These are phyloP conservation scores for Ilyonectria sp. DNA, from an alignment of 2,329 filamentous ascomycete genomes.

Conservation along the genomic window DNA sequence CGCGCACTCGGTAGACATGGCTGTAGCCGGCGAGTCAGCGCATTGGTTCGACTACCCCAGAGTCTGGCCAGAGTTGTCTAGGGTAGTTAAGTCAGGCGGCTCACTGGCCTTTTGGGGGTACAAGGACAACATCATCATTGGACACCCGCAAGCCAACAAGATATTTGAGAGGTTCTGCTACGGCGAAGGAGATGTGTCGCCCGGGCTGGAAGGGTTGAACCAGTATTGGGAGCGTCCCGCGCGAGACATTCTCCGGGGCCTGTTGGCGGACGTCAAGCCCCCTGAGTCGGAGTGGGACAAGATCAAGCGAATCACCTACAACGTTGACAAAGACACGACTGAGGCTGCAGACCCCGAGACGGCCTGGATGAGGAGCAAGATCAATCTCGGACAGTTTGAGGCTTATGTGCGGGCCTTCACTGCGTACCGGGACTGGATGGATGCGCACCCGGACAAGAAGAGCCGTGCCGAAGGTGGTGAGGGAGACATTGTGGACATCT, in stretches of 20 bases:
- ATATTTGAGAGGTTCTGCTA: constrained; percentile 72
- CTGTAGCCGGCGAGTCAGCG: constrained; percentile 69
- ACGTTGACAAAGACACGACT: constrained; percentile 63
- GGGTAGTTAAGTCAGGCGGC: constrained; percentile 68
- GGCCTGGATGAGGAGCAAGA: constrained; percentile 66
- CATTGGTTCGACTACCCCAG: constrained; percentile 76
- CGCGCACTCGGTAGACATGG: constrained; percentile 66
- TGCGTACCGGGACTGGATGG: constrained; percentile 71
- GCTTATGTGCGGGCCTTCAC: constrained; percentile 74
- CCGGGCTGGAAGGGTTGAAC: constrained; percentile 66
- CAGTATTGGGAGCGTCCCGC: constrained; percentile 75
- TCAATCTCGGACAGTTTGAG: constrained; percentile 72
- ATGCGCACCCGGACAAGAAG: constrained; percentile 65
- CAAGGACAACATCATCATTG: constrained; percentile 74
- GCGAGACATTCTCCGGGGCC: constrained; percentile 66
- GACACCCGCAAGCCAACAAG: constrained; percentile 65
- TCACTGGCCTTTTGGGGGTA: constrained; percentile 78
- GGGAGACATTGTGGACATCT: constrained; percentile 74
- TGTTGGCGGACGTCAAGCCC: constrained; percentile 67
- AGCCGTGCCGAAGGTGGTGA: constrained; percentile 67
- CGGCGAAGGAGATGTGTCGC: constrained; percentile 61
- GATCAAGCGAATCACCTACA: constrained; percentile 69
- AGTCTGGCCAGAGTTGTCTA: constrained; percentile 69
- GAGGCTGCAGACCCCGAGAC: constrained; percentile 51
- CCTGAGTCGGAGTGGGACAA: constrained; percentile 67